phyloP scores from a whole-genome alignment of 1,139 yeast species.

The Suhomyces bolitotheri region DNA sequence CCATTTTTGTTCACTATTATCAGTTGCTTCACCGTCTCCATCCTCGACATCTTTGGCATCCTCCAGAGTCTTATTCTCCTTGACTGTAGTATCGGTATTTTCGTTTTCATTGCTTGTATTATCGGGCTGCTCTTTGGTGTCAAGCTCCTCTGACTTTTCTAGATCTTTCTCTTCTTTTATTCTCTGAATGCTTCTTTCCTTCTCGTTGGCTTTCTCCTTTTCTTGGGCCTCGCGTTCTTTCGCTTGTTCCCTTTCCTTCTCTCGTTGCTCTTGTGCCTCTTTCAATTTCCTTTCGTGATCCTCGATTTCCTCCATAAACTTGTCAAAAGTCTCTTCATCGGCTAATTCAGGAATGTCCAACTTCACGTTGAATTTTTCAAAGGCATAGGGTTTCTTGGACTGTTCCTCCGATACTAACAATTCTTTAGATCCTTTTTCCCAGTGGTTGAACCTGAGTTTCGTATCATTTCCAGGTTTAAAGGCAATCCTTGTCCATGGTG shows the following conservation, averaged over 20 bases:
- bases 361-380: slow-evolving; percentile 72
- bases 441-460: slow-evolving; percentile 61
- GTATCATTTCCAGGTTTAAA: slow-evolving; percentile 60
- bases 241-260: slow-evolving; percentile 24
- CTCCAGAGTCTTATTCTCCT: not conserved
- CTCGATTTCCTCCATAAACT: slow-evolving; percentile 44
- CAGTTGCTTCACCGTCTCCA: slow-evolving; percentile 3
- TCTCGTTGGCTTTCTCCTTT: slow-evolving; percentile 14
- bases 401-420: slow-evolving; percentile 40
- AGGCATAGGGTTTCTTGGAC: slow-evolving; percentile 59
- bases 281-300: slow-evolving; percentile 27
- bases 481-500: slow-evolving; percentile 76
- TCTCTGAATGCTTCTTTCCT: not conserved
- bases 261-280: slow-evolving; percentile 20
- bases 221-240: slow-evolving; percentile 16
- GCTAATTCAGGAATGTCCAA: slow-evolving; percentile 71
- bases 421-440: slow-evolving; percentile 80
- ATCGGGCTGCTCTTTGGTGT: slow-evolving; percentile 3
- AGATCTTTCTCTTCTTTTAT: slow-evolving; percentile 10
- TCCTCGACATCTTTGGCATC: slow-evolving; percentile 7
- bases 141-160: slow-evolving; percentile 5
- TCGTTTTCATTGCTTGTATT: slow-evolving; percentile 6
- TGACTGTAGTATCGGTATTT: slow-evolving; percentile 4
- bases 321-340: slow-evolving; percentile 61
- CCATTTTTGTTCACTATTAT: slow-evolving; percentile 47